Evolutionary conservation across 1,284 basidiomycete species (phyloP), one percentile per base, ranked within the genome.

Genomic region (Boletus hoseneyae): DNA sequence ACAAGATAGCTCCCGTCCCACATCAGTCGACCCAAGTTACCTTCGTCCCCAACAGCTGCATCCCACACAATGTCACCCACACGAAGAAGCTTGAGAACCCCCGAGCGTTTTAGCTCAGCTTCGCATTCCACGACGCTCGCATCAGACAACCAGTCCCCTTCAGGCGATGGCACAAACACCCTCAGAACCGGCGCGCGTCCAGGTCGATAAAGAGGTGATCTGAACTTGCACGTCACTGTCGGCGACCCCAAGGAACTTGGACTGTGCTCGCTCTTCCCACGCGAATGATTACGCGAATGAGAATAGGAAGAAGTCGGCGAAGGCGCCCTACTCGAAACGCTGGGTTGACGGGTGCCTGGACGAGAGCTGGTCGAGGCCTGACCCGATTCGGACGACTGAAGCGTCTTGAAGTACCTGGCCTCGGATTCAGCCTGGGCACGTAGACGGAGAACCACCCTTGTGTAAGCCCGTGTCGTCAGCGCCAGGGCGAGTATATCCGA

Each of bases 1-100:
- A 91, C 80, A 9, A 92, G 74, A 68, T 90, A 91, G 54, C 79
- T 81, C 23, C 88, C 89, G 62, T 91, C 89, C 87, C 88, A 92
- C 9, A 90, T 73, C 66, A 92, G 64, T 55, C 85, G 69, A 13
- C 89, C 89, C 2, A 82, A 73, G 64, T 92, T 92, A 1, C 83
- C 86, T 63, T 91, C 88, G 59, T 91, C 88, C 3, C 85, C 85
- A 1, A 88, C 83, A 3, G 87, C 89, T 12, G 82, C 73, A 61
- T 91, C 89, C 87, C 88, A 91, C 11, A 91, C 79, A 1, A 91
- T 80, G 63, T 92, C 89, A 0, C 89, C 89, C 19, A 81, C 71
- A 34, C 83, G 73, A 65, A 92, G 65, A 41, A 87, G 62, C 35
- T 74, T 71, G 52, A 72, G 53, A 38, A 83, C 76, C 1, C 63